Percentiles rank a stretch among this genome's conserved stretches.
Evolutionary conservation across 805 yeast genomes (phyloP).

Genomic region (Jamesozyma hellenica): DNA sequence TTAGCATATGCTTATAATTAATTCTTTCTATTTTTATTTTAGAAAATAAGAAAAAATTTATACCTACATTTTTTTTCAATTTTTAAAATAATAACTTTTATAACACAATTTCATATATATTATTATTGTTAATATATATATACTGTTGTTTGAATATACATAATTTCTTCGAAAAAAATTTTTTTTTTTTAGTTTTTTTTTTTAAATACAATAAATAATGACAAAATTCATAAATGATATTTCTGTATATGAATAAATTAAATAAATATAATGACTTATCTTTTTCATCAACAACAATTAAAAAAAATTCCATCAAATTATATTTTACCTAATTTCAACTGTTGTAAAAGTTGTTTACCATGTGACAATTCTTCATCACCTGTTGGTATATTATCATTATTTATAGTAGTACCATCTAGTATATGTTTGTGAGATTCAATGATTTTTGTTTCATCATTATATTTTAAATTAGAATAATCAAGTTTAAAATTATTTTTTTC

Average conservation of each 20-base stretch:
- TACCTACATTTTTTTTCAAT: no score
- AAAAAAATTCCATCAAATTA: no score
- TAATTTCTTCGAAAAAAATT: no score
- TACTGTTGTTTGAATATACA: no score
- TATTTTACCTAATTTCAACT: constrained; percentile 19
- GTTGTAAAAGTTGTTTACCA: constrained; percentile 26
- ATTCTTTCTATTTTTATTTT: background rate
- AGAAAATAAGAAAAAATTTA: background rate
- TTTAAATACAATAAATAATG: background rate
- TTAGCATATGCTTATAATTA: background rate
- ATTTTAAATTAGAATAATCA: constrained; percentile 26
- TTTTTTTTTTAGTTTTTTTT: no score
- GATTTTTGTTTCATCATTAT: background rate
- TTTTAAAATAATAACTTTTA: background rate
- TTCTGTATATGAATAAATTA: no score
- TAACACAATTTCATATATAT: background rate
- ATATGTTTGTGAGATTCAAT: no score
- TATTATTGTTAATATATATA: no score
- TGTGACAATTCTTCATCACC: constrained; percentile 8
- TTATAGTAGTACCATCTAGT: no score
- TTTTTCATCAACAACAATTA: no score
- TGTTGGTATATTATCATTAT: background rate
- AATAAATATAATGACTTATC: background rate
- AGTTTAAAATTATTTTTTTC: constrained; percentile 35
- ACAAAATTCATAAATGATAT: background rate